Base-by-base conservation (phyloP, 768 basidiomycete species). In the Cystofilobasidium bisporidii region DNA sequence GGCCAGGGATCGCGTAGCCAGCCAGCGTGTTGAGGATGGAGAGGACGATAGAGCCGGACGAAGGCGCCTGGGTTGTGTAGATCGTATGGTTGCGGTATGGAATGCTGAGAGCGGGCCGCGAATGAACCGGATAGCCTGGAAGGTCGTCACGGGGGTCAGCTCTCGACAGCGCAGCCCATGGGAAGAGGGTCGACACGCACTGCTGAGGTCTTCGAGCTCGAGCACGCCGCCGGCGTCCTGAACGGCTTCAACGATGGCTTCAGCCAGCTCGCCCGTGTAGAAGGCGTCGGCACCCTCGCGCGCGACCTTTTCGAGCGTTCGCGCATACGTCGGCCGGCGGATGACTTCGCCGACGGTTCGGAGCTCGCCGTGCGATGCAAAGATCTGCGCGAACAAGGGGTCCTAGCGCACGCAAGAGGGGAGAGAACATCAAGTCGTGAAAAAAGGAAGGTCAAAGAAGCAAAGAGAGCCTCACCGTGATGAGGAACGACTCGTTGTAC, bases 1-100 rank as follows among this genome's bases (percentile, higher is more conserved):
- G 71, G 40, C 14, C 43, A 5, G 67, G 36, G 43, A 43, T 66
- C 22, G 74, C 72, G 72, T 83, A 97, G n/a, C 82, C 81, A 74
- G 96, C 92, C 56, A 94, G 78, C 24, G 92, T 75, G 74, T 97
- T 96, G n/a, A 98, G 79, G 82, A 97, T 87, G 74, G 91, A 87
- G 47, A 96, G 78, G 48, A 98, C 79, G n/a, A 88, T 89, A 10
- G 89, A 86, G 8, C 94, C 93, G 48, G 68, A 78, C 10, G 87
- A 86, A 8, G 96, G 96, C 17, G 90, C 86, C 72, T 85, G 83
- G 0, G 87, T 82, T 0, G 91, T 92, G 77, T 90, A 96, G 45
- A 98, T 80, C 70, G 83, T 89, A 72, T 84, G 83, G 50, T 85
- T 85, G 22, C 82, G 82, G 76, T 89, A 99, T 0, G 82, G 85